phyloP scores from a whole-genome alignment of 345 rosid genomes.

The Gossypioides kirkii region DNA sequence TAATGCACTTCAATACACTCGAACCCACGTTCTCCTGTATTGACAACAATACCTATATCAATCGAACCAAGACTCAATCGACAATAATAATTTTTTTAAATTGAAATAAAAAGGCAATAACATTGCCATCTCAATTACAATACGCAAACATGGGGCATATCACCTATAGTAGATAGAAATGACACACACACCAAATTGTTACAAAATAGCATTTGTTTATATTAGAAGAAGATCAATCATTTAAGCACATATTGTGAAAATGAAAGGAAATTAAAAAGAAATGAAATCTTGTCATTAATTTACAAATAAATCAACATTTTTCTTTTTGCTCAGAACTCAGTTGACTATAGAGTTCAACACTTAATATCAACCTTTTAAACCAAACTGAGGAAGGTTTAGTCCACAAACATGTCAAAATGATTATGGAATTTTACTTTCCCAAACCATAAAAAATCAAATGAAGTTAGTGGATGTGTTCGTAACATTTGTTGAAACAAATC shows the following conservation, averaged over 20 bases:
- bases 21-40: too few species aligned
- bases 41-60: too few species aligned
- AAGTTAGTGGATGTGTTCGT: constrained; percentile 9
- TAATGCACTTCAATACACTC: too few species aligned
- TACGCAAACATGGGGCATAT: too few species aligned
- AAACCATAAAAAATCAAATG: constrained; percentile 3
- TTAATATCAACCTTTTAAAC: not conserved
- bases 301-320: not conserved
- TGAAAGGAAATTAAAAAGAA: not conserved
- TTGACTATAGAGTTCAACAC: not conserved
- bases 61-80: too few species aligned
- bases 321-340: not conserved
- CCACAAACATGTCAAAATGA: not conserved
- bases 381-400: not conserved
- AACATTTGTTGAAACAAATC: not conserved
- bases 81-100: too few species aligned
- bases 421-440: constrained; percentile 37
- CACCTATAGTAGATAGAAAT: too few species aligned
- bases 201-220: not conserved
- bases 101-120: too few species aligned
- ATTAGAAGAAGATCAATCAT: not conserved
- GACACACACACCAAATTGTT: too few species aligned
- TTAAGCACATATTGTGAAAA: not conserved
- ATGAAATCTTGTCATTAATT: not conserved
- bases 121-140: too few species aligned